Percentiles rank a stretch among this genome's conserved stretches.
These are phyloP conservation scores for Geotrichum aggregatum DNA, from an alignment of 1,139 yeast species.

Conservation along the genomic window DNA sequence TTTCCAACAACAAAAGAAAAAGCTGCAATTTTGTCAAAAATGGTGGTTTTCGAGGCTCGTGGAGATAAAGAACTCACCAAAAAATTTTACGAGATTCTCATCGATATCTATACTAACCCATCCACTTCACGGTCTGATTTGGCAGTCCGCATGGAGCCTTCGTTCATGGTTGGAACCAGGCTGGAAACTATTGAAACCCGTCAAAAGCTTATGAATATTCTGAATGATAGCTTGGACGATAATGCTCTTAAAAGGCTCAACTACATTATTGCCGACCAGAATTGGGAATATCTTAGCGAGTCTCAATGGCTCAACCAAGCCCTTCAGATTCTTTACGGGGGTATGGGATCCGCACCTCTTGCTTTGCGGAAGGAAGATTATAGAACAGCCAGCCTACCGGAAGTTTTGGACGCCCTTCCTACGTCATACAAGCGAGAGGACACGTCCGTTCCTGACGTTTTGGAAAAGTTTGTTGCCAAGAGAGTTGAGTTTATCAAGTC, in stretches of 20 bases:
- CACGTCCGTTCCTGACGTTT: constrained; percentile 23
- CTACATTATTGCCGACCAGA: constrained; percentile 85
- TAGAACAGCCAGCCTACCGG: constrained; percentile 52
- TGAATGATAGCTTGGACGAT: constrained; percentile 74
- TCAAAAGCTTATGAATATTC: constrained; percentile 70
- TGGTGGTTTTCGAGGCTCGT: constrained; percentile 87
- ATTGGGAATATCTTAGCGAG: constrained; percentile 93
- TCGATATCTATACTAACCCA: constrained; percentile 82
- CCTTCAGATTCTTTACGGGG: constrained; percentile 75
- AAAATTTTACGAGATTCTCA: constrained; percentile 79
- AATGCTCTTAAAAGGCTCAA: constrained; percentile 76
- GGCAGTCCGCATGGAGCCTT: constrained; percentile 94
- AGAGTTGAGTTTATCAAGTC: constrained; percentile 52
- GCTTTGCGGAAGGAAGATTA: constrained; percentile 49
- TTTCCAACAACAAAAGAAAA: constrained; percentile 96
- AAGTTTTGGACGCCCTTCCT: constrained; percentile 43
- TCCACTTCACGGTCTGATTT: constrained; percentile 78
- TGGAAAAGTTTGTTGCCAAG: constrained; percentile 44
- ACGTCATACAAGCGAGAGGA: constrained; percentile 25
- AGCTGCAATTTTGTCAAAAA: constrained; percentile 88
- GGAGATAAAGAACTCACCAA: constrained; percentile 79
- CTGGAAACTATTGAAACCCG: constrained; percentile 74
- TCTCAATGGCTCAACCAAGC: constrained; percentile 96
- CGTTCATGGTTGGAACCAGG: constrained; percentile 90
- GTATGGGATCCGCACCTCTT: constrained; percentile 56